Evolutionary conservation across 2,329 filamentous ascomycete species (phyloP), one percentile per base, ranked within the genome.

Genomic region (Botryotinia narcissicola): DNA sequence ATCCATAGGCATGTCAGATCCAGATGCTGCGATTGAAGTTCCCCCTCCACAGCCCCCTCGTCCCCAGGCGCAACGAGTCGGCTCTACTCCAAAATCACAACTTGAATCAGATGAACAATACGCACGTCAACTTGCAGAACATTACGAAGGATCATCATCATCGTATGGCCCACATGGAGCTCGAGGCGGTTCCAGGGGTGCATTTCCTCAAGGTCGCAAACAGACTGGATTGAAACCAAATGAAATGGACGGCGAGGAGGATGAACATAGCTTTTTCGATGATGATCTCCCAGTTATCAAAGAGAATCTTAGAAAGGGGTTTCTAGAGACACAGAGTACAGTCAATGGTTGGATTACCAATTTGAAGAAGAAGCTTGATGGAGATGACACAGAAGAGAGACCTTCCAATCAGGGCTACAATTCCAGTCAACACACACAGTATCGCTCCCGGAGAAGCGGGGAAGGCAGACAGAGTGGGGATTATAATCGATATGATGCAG

Each of bases 201-300:
- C 35, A 62, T 72, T 74, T 70, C 79, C 42, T 77, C 80, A 79
- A 77, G 84, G 83, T 78, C 84, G 80, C 80, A 82, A 80, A 78
- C 86, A 84, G 86, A 86, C 85, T n/a, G 86, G 86, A 48, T 80
- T 87, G 66, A 86, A 86, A 76, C 86, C 87, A 71, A 87, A 88
- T 78, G 83, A 85, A 59, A 78, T 79, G 57, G 77, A 90, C 54
- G 90, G 90, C 22, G 91, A 93, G 68, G 89, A 88, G 66, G 89
- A 88, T 63, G 94, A 97, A 79, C 92, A 92, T 80, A 98, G 90
- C 84, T 99, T 99, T 83, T 89, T 98, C 78, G 96, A 99, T 79
- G 96, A 99, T 79, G 96, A 99, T 78, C 88, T 99, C 22, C 95
- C 96, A 1, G 90, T 95, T 68, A 98, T 99, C 80, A 91, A 91